Base-by-base conservation (phyloP, 176 grass and related monocot genomes). In the Typha latifolia region DNA sequence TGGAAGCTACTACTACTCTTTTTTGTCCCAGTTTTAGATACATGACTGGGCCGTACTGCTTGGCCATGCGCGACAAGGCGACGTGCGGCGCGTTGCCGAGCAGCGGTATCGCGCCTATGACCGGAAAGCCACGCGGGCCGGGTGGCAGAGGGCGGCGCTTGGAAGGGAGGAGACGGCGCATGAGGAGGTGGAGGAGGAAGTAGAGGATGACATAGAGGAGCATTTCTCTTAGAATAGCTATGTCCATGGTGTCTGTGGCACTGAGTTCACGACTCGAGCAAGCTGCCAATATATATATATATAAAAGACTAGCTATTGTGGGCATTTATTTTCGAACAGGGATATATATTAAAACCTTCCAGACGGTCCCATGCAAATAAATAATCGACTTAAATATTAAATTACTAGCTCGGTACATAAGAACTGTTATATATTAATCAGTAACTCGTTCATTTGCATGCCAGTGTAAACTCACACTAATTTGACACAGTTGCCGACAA, bases 21-120 rank as follows among this genome's bases (percentile, higher is more conserved):
- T 9, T 37, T 12, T 12, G 3, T 12, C 57, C 71, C 71, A 73
- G 14, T 21, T 20, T 62, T 14, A 73, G 22, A 20, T 49, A 13
- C 59, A 73, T 73, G 22, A 73, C 16, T 14, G 71, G 71, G 14
- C 71, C 71, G 12, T 73, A 49, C 2, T 22, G 57, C 47, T 63
- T 48, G 43, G 71, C 71, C 57, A 73, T 62, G 21, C 37, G 13
- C 8, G 59, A 20, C 37, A 73, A 34, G 20, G 59, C 6, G 8
- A 62, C 57, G 43, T 73, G 71, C 14, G 71, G 71, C 8, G 47
- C 47, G 14, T 3, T 4, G 10, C 71, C 71, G 22, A 73, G 57
- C 34, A 73, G 43, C 34, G 71, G 71, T 6, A 73, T 56, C 14
- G 59, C 57, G 12, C 71, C 71, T 9, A 73, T 5, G 13, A 73